Conservation (phyloP, 257 asterid species). For the Marsdenia floribunda region DNA sequence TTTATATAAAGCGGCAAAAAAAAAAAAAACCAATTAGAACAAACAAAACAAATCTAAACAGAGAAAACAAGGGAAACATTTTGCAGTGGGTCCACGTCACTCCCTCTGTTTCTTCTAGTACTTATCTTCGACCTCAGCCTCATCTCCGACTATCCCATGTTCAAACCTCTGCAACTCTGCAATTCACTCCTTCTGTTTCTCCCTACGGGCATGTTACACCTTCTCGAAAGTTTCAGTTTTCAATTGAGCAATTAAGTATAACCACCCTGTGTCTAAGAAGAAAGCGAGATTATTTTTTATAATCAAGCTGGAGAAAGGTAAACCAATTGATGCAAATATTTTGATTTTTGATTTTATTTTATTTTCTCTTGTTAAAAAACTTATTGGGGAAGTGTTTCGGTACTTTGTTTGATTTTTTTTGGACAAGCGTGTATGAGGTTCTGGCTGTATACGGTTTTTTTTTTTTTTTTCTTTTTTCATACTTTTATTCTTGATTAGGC, state of each 20-base stretch:
- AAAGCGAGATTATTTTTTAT: neutral
- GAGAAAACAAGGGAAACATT: no score
- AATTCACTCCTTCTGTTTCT: no score
- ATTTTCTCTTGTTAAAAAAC: neutral
- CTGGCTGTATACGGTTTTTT: neutral
- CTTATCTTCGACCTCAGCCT: no score
- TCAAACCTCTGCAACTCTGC: neutral
- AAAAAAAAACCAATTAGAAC: no score
- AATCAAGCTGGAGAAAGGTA: conserved; percentile 9
- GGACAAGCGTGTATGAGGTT: neutral
- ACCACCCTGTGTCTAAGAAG: no score
- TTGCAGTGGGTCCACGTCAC: no score
- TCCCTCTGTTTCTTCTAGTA: no score
- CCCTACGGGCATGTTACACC: neutral
- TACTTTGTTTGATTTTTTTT: neutral
- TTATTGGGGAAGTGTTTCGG: neutral
- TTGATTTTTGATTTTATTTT: neutral
- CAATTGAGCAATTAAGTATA: neutral
- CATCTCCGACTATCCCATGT: no score
- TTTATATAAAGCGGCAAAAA: no score
- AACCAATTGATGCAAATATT: neutral
- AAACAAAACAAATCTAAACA: no score
- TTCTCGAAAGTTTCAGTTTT: neutral
- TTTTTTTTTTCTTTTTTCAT: no score
- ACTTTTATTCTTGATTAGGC: neutral